Base-by-base conservation (phyloP, 306 rosid species). In the Senna siamea region DNA sequence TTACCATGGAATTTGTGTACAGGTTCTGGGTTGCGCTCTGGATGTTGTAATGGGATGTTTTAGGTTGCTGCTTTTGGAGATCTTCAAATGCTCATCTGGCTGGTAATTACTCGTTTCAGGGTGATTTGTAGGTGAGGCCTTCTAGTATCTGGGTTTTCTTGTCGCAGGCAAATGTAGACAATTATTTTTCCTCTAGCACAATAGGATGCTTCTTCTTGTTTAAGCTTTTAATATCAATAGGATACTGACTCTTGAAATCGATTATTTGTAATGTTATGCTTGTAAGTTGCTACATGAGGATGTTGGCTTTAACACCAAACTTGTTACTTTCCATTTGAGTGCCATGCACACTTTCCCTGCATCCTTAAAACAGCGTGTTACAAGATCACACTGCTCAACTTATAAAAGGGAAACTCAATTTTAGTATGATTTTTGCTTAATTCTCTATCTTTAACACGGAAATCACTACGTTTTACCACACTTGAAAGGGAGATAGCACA, bases 1-100 rank as follows among this genome's bases (percentile, higher is more conserved):
- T 90, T 86, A 77, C 89, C 79, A 57, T 86, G 86, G 57, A 76
- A 86, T 87, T 87, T 90, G 78, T 87, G 79, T 86, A 90, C 96
- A 90, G 93, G 93, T 85, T 69, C 26, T 20, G 81, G 58, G 40
- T 19, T 47, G 58, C 62, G 41, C 60, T 35, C 5, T 6, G 41
- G 83, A 4, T 62, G 74, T 64, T 81, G 60, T 73, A 58, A 47
- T 63, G 66, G 74, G 53, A 48, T 77, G 37, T n/a, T 52, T 37
- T 78, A 57, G 80, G 76, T 76, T 77, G n/a, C 60, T 37, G 40
- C 40, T 18, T 50, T 57, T 55, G 62, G 47, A 40, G 73, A 59
- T 60, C 70, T 37, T 60, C 48, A 32, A n/a, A 68, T 22, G 50
- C 26, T 38, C n/a, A n/a, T n/a, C n/a, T n/a, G n/a, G n/a, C n/a